These are phyloP conservation scores for Chlorella vulgaris DNA, from an alignment of 139 green algal genomes.

Conservation along the genomic window DNA sequence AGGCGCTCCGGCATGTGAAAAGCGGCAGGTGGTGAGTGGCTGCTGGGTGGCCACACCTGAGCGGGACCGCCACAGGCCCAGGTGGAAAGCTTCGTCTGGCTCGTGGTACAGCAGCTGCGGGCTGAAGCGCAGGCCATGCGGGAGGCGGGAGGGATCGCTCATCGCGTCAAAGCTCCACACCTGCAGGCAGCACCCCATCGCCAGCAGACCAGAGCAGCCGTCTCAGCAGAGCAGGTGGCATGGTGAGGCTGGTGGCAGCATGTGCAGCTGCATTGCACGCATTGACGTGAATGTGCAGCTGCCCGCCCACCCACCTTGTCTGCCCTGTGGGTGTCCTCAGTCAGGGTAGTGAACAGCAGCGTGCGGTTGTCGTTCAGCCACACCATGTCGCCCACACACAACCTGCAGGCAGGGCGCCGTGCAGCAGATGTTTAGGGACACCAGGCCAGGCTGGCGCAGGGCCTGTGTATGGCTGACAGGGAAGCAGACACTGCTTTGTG, in stretches of 20 bases:
- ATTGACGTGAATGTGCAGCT: too few species aligned
- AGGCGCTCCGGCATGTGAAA: too few species aligned
- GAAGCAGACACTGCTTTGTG: background rate
- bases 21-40: too few species aligned
- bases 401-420: background rate
- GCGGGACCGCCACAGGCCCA: slow-evolving; percentile 58
- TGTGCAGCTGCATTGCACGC: too few species aligned
- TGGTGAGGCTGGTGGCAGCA: too few species aligned
- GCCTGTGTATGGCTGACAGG: too few species aligned
- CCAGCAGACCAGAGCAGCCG: too few species aligned
- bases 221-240: background rate
- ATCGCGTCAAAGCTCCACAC: background rate
- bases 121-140: slow-evolving; percentile 23
- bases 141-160: background rate
- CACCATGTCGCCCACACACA: background rate
- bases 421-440: too few species aligned
- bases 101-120: slow-evolving; percentile 71
- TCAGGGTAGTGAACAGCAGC: slow-evolving; percentile 78
- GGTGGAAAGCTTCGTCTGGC: slow-evolving; percentile 68
- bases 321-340: slow-evolving; percentile 68
- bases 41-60: too few species aligned
- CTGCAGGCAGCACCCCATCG: background rate
- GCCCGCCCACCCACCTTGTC: slow-evolving; percentile 41
- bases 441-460: background rate
- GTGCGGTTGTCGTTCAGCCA: slow-evolving; percentile 53